phyloP scores from a whole-genome alignment of 805 yeast genomes.

The Candida chilensis region DNA sequence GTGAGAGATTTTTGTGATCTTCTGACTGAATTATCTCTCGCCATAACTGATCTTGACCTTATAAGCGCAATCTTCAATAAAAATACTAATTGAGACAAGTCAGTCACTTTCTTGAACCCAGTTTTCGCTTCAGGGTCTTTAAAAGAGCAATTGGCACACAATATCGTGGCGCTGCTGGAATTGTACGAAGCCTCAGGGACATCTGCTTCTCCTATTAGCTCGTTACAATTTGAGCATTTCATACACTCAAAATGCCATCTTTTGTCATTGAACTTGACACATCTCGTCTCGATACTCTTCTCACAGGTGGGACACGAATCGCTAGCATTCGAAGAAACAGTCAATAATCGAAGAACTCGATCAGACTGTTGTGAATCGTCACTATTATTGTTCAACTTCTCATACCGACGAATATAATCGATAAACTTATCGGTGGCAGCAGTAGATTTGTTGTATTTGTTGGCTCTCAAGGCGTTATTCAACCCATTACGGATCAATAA shows the following conservation, averaged over 20 bases:
- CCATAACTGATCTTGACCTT: slow-evolving; percentile 58
- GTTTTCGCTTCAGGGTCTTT: slow-evolving; percentile 35
- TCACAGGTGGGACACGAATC: slow-evolving; percentile 70
- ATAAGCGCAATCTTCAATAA: slow-evolving; percentile 78
- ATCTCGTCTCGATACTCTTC: slow-evolving; percentile 77
- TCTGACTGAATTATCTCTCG: slow-evolving; percentile 12
- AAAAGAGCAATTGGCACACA: slow-evolving; percentile 58
- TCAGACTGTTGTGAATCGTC: slow-evolving; percentile 7
- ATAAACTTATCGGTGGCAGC: slow-evolving; percentile 55
- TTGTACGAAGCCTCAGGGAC: slow-evolving; percentile 38
- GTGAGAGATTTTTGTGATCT: too few relatives aligned
- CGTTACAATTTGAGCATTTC: slow-evolving; percentile 50
- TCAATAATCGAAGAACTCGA: slow-evolving; percentile 25
- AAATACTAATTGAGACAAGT: slow-evolving; percentile 65
- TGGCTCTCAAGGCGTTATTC: slow-evolving; percentile 62
- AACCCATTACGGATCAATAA: slow-evolving; percentile 76
- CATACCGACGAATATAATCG: too few relatives aligned
- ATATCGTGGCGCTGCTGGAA: slow-evolving; percentile 18
- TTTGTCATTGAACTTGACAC: slow-evolving; percentile 47
- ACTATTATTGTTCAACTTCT: slow-evolving; percentile 2
- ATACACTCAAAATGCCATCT: slow-evolving; percentile 86
- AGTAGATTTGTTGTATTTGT: slow-evolving; percentile 47
- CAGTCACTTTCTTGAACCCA: slow-evolving; percentile 58
- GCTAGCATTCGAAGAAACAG: slow-evolving; percentile 50
- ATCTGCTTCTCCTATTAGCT: slow-evolving; percentile 24